Percentiles rank a stretch among this genome's conserved stretches.
phyloP scores from a whole-genome alignment of 495 filamentous ascomycete genomes.

The Trypethelium eluteriae region DNA sequence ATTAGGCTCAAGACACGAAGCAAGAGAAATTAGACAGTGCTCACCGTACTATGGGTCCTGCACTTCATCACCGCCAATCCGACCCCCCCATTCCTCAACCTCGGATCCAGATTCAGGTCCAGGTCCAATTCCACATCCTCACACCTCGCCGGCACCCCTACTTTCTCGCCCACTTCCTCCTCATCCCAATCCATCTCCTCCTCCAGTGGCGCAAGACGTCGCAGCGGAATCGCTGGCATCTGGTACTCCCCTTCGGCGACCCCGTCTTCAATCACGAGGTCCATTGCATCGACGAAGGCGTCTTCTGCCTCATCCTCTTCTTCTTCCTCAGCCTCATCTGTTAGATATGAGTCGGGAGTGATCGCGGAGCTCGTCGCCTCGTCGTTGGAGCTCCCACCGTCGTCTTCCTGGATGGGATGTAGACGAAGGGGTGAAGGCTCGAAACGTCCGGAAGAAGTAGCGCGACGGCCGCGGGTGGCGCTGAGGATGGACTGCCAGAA shows the following conservation, averaged over 20 bases:
- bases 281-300: not conserved
- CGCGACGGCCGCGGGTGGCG: not conserved
- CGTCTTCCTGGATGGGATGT: not conserved
- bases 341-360: not conserved
- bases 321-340: not conserved
- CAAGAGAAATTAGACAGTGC: not conserved
- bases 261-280: not conserved
- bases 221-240: not conserved
- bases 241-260: not conserved
- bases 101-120: not conserved
- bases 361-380: not conserved
- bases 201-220: not conserved
- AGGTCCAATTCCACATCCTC: not conserved
- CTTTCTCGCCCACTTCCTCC: not conserved
- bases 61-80: no score
- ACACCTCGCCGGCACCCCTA: not conserved
- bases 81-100: not conserved
- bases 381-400: not conserved
- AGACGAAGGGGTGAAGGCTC: not conserved
- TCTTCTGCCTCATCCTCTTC: no score
- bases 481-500: not conserved
- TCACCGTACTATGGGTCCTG: no score
- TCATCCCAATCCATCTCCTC: not conserved
- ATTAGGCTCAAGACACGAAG: not conserved
- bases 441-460: not conserved